Conservation (phyloP, 352 stramenopile genomes). For the Phytophthora capsici region DNA sequence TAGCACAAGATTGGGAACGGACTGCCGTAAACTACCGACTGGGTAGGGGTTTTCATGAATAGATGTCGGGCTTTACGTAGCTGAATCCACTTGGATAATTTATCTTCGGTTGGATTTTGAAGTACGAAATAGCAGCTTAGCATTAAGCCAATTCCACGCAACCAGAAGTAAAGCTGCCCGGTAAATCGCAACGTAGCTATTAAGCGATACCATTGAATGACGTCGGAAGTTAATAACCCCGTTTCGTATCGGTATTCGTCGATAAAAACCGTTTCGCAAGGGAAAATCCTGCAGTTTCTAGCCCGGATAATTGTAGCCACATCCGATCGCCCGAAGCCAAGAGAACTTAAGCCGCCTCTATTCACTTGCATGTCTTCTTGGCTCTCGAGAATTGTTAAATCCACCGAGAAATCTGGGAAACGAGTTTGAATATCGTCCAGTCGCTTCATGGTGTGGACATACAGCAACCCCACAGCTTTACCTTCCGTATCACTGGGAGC, state of each 20-base stretch:
- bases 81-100: background rate
- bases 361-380: constrained; percentile 34
- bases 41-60: constrained; percentile 51
- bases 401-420: constrained; percentile 25
- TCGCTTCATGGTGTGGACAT: constrained; percentile 28
- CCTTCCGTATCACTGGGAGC: constrained; percentile 4
- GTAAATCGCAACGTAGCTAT: constrained; percentile 30
- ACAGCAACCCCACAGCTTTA: constrained; percentile 9
- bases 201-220: constrained; percentile 39
- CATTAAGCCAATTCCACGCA: constrained; percentile 40
- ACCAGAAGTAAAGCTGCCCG: constrained; percentile 47
- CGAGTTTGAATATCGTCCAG: constrained; percentile 12
- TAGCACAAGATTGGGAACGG: constrained; percentile 54
- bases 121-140: constrained; percentile 34
- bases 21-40: constrained; percentile 61
- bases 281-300: constrained; percentile 11
- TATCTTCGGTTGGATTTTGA: constrained; percentile 6
- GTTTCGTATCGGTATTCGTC: constrained; percentile 56
- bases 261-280: constrained; percentile 47
- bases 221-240: constrained; percentile 27
- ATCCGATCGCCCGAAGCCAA: constrained; percentile 28
- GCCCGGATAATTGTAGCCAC: constrained; percentile 33
- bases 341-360: constrained; percentile 12
- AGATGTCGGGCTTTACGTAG: constrained; percentile 23
- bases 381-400: constrained; percentile 37